Evolutionary conservation across 306 rosid species (phyloP).

Genomic region (Potentilla sterilis): DNA sequence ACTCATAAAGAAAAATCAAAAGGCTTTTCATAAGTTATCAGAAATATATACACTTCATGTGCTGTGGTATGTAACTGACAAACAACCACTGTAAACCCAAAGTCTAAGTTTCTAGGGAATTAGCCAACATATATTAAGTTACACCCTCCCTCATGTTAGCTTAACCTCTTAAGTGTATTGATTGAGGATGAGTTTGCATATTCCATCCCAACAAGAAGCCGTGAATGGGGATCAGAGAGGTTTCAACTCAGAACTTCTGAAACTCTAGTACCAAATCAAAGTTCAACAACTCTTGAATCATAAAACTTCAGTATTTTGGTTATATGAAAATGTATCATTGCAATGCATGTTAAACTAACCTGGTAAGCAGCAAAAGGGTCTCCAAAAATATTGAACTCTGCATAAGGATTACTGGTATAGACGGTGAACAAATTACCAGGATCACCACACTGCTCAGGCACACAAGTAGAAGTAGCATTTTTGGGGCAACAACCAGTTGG

Average conservation of each 20-base stretch:
- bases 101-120: background rate
- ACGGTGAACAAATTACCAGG: slow-evolving; percentile 74
- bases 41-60: background rate
- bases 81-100: background rate
- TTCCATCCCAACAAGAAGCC: background rate
- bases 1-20: background rate
- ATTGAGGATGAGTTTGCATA: background rate
- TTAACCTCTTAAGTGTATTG: background rate
- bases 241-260: background rate
- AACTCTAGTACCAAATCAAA: background rate
- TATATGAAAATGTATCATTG: background rate
- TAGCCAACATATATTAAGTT: background rate
- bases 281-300: background rate
- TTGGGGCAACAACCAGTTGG: slow-evolving; percentile 89
- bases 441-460: slow-evolving; percentile 75
- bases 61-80: background rate
- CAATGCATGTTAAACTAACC: slow-evolving; percentile 36
- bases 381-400: slow-evolving; percentile 79
- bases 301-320: background rate
- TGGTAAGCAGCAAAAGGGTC: slow-evolving; percentile 97
- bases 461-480: slow-evolving; percentile 56
- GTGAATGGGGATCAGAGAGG: background rate
- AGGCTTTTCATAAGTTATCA: background rate
- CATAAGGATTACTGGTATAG: slow-evolving; percentile 74
- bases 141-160: background rate